These are phyloP conservation scores for Yamadazyma buinensis DNA, from an alignment of 1,139 yeast species.

Conservation along the genomic window DNA sequence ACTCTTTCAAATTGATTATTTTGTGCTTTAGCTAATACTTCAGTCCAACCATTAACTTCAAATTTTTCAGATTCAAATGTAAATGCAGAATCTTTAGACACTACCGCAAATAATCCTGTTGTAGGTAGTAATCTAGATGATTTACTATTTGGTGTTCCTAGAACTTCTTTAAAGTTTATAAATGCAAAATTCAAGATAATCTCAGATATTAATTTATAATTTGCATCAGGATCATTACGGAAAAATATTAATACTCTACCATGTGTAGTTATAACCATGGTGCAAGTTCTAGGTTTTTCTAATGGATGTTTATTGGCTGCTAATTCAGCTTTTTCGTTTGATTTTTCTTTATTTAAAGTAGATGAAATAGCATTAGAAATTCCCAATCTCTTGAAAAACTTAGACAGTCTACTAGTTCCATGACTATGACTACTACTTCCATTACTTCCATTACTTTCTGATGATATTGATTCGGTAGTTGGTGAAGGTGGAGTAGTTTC, in stretches of 20 bases:
- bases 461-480: slow-evolving; percentile 4
- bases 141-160: slow-evolving; percentile 30
- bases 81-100: slow-evolving; percentile 43
- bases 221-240: slow-evolving; percentile 29
- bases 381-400: slow-evolving; percentile 30
- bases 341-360: slow-evolving; percentile 1
- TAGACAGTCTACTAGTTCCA: slow-evolving; percentile 10
- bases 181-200: slow-evolving; percentile 45
- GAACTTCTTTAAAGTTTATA: slow-evolving; percentile 53
- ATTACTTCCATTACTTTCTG: slow-evolving; percentile 1
- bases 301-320: slow-evolving; percentile 22
- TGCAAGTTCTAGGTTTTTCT: slow-evolving; percentile 39
- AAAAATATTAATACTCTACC: slow-evolving; percentile 54
- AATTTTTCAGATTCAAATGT: slow-evolving; percentile 56
- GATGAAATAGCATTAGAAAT: slow-evolving; percentile 13
- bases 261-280: slow-evolving; percentile 50
- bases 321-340: slow-evolving; percentile 10
- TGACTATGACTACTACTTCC: neutral
- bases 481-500: slow-evolving; percentile 12
- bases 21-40: slow-evolving; percentile 48
- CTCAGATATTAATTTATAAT: slow-evolving; percentile 43
- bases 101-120: slow-evolving; percentile 52
- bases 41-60: slow-evolving; percentile 56
- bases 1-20: slow-evolving; percentile 45
- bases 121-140: slow-evolving; percentile 31